Base-by-base conservation (phyloP, 805 yeast species). In the Clavispora carvajalis region DNA sequence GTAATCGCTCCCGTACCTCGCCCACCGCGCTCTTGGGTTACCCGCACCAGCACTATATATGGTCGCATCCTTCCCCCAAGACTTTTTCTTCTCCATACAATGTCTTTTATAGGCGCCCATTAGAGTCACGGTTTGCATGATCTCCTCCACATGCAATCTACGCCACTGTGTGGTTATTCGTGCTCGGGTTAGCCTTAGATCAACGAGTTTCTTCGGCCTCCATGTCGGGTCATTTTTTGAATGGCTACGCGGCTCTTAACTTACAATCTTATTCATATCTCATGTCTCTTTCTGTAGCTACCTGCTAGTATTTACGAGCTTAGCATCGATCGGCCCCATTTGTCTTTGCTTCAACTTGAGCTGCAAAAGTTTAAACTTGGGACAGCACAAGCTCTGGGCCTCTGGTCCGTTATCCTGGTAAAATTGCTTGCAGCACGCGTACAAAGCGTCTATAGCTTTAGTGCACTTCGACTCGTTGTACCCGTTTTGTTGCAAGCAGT, bases 121-220 rank as follows among this genome's bases (percentile, higher is more conserved):
- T 76, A 77, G 82, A 77, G 82, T 77, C 80, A 76, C 82, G 77
- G 79, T 57, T 62, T 70, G 65, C 67, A 63, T 72, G 73, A 59
- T 48, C 55, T 55, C 65, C 55, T 66, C 75, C 55, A 68, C 78
- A 67, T 69, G 65, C 67, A 68, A 57, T 63, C 77, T 62, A 54
- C 54, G 48, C 61, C 66, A 59, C 67, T 59, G 39, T 63, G 71
- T 62, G 70, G 60, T 62, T 59, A 67, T 75, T 76, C 86, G 95
- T 85, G 95, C 95, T 85, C 90, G 93, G 93, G 93, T 85, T 67
- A 69, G 85, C 85, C 93, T 84, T 75, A 85, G 90, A 85, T 65
- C 42, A 67, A 78, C 54, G 54, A 68, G 76, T 72, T 73, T 63
- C 60, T 59, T 63, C 72, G 73, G 77, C 76, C 74, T 72, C 63